Evolutionary conservation across 768 basidiomycete species (phyloP).

Genomic region (Rossbeevera mucosa): DNA sequence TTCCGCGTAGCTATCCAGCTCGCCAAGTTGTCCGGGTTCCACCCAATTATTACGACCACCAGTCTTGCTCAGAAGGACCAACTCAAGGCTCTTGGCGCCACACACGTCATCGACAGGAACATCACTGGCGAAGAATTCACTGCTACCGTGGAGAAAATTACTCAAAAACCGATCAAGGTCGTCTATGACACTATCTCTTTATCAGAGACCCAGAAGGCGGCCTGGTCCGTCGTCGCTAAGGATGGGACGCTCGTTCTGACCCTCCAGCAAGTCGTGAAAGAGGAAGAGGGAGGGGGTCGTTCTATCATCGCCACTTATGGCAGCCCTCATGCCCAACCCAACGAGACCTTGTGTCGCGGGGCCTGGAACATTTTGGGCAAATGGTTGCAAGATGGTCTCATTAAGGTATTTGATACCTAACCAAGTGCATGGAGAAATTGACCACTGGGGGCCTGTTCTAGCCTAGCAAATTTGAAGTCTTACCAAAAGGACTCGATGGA

Average conservation of each 20-base stretch:
- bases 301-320: slow-evolving; percentile 22
- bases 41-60: slow-evolving; percentile 39
- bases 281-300: slow-evolving; percentile 21
- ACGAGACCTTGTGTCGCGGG: slow-evolving; percentile 13
- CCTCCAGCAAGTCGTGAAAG: slow-evolving; percentile 19
- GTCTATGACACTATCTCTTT: slow-evolving; percentile 32
- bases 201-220: slow-evolving; percentile 33
- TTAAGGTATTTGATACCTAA: slow-evolving; percentile 18
- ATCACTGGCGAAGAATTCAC: slow-evolving; percentile 11
- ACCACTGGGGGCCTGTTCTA: slow-evolving; percentile 11
- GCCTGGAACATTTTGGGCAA: slow-evolving; percentile 19
- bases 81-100: slow-evolving; percentile 38
- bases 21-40: slow-evolving; percentile 37
- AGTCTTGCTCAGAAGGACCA: slow-evolving; percentile 26
- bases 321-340: slow-evolving; percentile 17
- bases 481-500: slow-evolving; percentile 38
- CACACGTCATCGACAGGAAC: slow-evolving; percentile 36
- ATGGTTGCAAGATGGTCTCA: slow-evolving; percentile 24
- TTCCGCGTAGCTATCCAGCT: slow-evolving; percentile 34
- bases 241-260: slow-evolving; percentile 33
- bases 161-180: slow-evolving; percentile 13
- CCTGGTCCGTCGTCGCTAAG: slow-evolving; percentile 29
- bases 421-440: not conserved
- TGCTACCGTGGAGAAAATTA: slow-evolving; percentile 24
- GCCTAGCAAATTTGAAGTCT: slow-evolving; percentile 41